Evolutionary conservation across 2,329 filamentous ascomycete species (phyloP).

Genomic region (Aspergillus pseudonomiae): DNA sequence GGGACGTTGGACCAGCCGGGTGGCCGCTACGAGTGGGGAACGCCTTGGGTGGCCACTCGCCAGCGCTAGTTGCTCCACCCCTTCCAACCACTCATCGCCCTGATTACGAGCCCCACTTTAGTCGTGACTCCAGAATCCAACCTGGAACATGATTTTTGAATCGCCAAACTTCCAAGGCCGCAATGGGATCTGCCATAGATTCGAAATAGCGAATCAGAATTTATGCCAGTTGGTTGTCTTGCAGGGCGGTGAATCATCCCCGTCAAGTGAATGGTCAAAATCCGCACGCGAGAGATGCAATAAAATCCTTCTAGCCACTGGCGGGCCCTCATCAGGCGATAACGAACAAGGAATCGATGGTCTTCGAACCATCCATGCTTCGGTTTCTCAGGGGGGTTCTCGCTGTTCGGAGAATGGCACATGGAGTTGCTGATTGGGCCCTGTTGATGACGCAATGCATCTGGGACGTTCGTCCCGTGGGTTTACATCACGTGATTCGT

Average conservation of each 20-base stretch:
- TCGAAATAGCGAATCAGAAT: conserved; percentile 14
- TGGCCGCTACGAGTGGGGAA: neutral
- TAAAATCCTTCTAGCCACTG: neutral
- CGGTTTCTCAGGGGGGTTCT: conserved; percentile 16
- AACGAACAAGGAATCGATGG: neutral
- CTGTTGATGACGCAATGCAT: conserved; percentile 24
- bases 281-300: neutral
- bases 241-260: conserved; percentile 17
- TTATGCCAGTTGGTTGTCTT: conserved; percentile 7
- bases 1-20: conserved; percentile 26
- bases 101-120: conserved; percentile 12
- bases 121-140: conserved; percentile 6
- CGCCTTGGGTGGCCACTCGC: conserved; percentile 20
- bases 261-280: conserved; percentile 5
- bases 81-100: conserved; percentile 21
- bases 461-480: conserved; percentile 14
- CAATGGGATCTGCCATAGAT: conserved; percentile 12
- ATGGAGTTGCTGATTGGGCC: conserved; percentile 18
- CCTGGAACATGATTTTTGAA: neutral
- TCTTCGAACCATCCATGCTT: conserved; percentile 1
- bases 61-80: conserved; percentile 20
- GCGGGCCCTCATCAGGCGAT: conserved; percentile 7
- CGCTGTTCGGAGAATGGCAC: conserved; percentile 15
- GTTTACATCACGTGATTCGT: conserved; percentile 18
- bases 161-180: conserved; percentile 3